Evolutionary conservation across 768 basidiomycete species (phyloP).

Genomic region (Mycena rebaudengoi): DNA sequence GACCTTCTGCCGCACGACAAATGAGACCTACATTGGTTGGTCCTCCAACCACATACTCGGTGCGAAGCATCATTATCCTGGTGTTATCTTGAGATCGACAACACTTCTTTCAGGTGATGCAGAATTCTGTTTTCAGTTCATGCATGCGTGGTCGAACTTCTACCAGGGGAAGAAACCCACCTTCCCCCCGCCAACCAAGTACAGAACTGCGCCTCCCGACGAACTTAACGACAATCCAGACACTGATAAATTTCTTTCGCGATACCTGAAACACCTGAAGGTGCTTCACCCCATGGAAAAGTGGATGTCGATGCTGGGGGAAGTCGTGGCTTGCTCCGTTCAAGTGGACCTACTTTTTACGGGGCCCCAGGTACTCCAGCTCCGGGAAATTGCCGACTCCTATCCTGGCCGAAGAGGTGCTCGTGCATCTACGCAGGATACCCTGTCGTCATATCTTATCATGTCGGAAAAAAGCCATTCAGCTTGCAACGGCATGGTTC

Average conservation of each 20-base stretch:
- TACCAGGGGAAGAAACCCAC: neutral
- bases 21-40: neutral
- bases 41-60: neutral
- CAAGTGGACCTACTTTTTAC: neutral
- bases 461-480: no score
- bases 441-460: neutral
- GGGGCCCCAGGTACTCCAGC: neutral
- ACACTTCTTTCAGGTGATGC: neutral
- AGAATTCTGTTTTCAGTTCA: neutral
- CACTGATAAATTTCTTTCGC: neutral
- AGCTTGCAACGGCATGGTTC: no score
- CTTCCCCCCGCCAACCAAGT: neutral
- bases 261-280: neutral
- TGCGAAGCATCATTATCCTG: neutral
- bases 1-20: neutral
- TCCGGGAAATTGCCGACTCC: neutral
- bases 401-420: neutral
- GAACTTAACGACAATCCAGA: neutral
- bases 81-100: neutral
- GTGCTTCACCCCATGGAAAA: neutral
- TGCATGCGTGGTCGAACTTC: neutral
- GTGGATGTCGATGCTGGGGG: neutral
- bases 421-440: neutral
- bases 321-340: neutral
- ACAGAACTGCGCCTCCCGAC: neutral